phyloP scores from a whole-genome alignment of 2,329 filamentous ascomycete species.

The Aotearoamyces nothofagi region DNA sequence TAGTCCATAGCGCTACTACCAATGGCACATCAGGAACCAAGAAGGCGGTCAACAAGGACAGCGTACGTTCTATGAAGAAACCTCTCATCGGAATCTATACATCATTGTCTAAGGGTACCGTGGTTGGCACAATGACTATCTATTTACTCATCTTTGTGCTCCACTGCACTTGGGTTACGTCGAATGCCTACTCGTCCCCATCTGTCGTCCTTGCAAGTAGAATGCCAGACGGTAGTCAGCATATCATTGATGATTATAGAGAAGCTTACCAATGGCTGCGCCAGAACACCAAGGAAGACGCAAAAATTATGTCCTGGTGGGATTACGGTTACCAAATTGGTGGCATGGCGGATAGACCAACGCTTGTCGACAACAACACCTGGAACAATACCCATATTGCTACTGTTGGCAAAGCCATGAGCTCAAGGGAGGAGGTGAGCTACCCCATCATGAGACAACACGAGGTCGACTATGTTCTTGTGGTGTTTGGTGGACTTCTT shows the following conservation, averaged over 20 bases:
- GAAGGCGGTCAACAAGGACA: constrained; percentile 34
- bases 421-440: constrained; percentile 90
- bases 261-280: constrained; percentile 99
- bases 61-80: constrained; percentile 54
- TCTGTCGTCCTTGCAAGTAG: constrained; percentile 90
- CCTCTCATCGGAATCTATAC: constrained; percentile 77
- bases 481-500: constrained; percentile 89
- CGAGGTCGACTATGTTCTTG: constrained; percentile 95
- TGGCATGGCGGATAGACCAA: constrained; percentile 96
- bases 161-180: constrained; percentile 98
- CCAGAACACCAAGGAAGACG: constrained; percentile 87
- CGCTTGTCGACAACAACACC: constrained; percentile 97
- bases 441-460: constrained; percentile 98
- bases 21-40: constrained; percentile 31
- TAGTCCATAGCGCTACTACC: constrained; percentile 20
- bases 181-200: constrained; percentile 95
- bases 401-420: constrained; percentile 98
- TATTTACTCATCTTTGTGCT: constrained; percentile 90
- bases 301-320: constrained; percentile 99
- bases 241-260: constrained; percentile 98
- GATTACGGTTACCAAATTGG: constrained; percentile 99
- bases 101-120: constrained; percentile 60
- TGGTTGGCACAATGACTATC: constrained; percentile 55
- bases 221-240: constrained; percentile 86
- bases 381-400: constrained; percentile 99